Base-by-base conservation (phyloP, 352 stramenopile genomes). In the Pilasporangium apinafurcum region DNA sequence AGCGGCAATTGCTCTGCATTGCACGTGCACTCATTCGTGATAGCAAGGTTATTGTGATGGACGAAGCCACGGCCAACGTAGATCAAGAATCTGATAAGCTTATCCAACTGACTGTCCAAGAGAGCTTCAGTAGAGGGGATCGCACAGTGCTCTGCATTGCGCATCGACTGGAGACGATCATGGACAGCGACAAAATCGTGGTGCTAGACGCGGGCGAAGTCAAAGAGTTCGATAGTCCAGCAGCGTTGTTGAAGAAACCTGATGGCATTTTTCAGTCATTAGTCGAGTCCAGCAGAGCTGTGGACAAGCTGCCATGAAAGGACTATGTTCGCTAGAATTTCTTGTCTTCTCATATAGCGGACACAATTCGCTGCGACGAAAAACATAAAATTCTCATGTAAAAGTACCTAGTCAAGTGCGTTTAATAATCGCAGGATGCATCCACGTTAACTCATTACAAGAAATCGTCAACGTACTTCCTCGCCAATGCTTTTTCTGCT, bases 131-230 rank as follows among this genome's bases (percentile, higher is more conserved):
- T 41, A 39, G 83, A 16, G 43, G 50, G 13, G 53, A 82, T 21
- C 94, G 65, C 33, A 98, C 95, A 2, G 52, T 96, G 25, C 41
- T 98, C 1, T 97, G 83, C 2, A 96, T 98, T 43, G 94, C 94
- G 16, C 94, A 98, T 65, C 72, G 95, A 13, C 54, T 96, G 8
- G 81, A 95, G 44, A 97, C 90, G 8, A 95, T 97, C 46, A 68
- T 96, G 45, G 86, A 97, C 48, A 87, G 71, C 53, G 86, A 97
- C 40, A 60, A 68, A 22, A 67, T 97, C 21, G 51, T 96, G 6
- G 86, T 96, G 25, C 61, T 97, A 29, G 81, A 96, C 41, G 53
- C 81, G 41, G 89, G 89, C 1, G 48, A 56, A 22, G 74, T 96
- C 14, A 70, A 60, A 1, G 89, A 97, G 50, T 93, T 87, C 48